Conservation (phyloP, 2,329 filamentous ascomycete genomes). For the Fusarium denticulatum region DNA sequence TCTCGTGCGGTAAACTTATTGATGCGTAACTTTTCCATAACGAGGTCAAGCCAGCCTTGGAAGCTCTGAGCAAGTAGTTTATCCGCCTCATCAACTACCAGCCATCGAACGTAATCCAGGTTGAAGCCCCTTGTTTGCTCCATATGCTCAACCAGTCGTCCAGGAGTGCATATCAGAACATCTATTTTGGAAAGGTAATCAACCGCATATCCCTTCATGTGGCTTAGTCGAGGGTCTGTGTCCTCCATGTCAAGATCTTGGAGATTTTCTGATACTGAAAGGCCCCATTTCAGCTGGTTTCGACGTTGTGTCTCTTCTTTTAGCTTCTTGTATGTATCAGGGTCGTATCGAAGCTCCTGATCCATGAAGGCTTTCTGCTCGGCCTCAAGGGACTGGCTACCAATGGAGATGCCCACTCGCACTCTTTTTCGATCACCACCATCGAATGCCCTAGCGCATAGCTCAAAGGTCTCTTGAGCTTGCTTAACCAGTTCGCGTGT, state of each 20-base stretch:
- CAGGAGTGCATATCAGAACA: conserved; percentile 90
- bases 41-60: conserved; percentile 84
- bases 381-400: conserved; percentile 77
- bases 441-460: conserved; percentile 73
- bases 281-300: conserved; percentile 1
- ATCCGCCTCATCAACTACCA: conserved; percentile 94
- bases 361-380: conserved; percentile 64
- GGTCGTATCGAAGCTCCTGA: conserved; percentile 69
- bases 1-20: conserved; percentile 62
- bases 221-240: conserved; percentile 47
- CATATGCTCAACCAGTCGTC: conserved; percentile 90
- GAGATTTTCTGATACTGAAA: conserved; percentile 28
- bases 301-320: conserved; percentile 34
- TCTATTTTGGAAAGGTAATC: conserved; percentile 79
- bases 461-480: conserved; percentile 79
- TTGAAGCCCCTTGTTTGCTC: conserved; percentile 84
- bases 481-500: conserved; percentile 92
- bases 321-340: conserved; percentile 57
- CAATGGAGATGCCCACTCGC: conserved; percentile 83
- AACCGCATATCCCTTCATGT: conserved; percentile 63
- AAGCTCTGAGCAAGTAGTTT: conserved; percentile 91
- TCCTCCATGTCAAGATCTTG: conserved; percentile 34
- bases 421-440: conserved; percentile 70
- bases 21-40: conserved; percentile 70
- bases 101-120: conserved; percentile 82